phyloP scores from a whole-genome alignment of 768 basidiomycete genomes.

The Rhizopogon salebrosus region DNA sequence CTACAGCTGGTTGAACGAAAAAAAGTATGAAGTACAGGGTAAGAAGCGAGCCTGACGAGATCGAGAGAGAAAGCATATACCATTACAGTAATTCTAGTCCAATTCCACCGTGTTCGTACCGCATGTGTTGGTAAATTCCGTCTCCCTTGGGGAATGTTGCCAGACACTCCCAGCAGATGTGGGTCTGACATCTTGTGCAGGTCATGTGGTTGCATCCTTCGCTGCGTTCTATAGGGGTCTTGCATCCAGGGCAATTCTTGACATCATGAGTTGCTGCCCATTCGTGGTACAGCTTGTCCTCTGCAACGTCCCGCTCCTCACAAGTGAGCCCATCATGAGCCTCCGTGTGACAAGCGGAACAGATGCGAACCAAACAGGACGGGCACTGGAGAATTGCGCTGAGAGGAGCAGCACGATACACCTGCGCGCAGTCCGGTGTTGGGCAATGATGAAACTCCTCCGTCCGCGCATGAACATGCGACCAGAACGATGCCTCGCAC shows the following conservation, averaged over 20 bases:
- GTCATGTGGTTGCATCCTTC: slow-evolving; percentile 84
- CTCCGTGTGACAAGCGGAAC: slow-evolving; percentile 53
- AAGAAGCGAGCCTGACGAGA: not conserved
- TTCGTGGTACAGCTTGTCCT: slow-evolving; percentile 51
- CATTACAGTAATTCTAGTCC: slow-evolving; percentile 27
- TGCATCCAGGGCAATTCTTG: slow-evolving; percentile 72
- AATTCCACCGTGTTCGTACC: slow-evolving; percentile 57
- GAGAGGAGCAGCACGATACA: slow-evolving; percentile 54
- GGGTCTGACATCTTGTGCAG: slow-evolving; percentile 68
- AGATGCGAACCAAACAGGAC: slow-evolving; percentile 65
- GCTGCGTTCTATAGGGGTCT: slow-evolving; percentile 61
- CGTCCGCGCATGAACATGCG: slow-evolving; percentile 53
- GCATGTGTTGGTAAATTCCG: slow-evolving; percentile 81
- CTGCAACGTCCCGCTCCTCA: slow-evolving; percentile 46
- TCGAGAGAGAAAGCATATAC: not conserved
- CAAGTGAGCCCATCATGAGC: slow-evolving; percentile 69
- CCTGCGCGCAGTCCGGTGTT: slow-evolving; percentile 70
- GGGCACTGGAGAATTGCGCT: slow-evolving; percentile 62
- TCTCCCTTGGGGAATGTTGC: slow-evolving; percentile 61
- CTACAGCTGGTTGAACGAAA: not conserved
- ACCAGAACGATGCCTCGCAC: slow-evolving; percentile 53
- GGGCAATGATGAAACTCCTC: slow-evolving; percentile 72
- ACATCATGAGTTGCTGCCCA: slow-evolving; percentile 65
- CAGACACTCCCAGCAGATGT: slow-evolving; percentile 80
- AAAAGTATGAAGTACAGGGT: not conserved